Evolutionary conservation across 192 early-diverging fungal genomes (phyloP), one percentile per base, ranked within the genome.

Genomic region (Backusella tuberculispora): DNA sequence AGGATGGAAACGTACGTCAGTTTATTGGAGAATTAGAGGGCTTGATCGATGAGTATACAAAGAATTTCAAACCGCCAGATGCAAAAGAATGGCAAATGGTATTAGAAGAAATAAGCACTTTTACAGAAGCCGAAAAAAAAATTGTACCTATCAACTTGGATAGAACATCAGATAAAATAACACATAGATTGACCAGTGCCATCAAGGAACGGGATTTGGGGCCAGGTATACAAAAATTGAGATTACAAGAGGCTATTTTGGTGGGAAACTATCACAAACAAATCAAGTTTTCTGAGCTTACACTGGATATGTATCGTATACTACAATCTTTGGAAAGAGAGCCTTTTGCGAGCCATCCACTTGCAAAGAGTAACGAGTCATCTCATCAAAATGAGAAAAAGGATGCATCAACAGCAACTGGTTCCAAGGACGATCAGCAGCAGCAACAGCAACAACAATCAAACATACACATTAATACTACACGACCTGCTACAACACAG

Each of bases 201-300:
- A 65, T 81, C 44, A 79, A 82, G 48, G 90, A 93, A 69, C 93
- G 90, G 71, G 90, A 94, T 38, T 53, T 41, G 29, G 63, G 43
- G 5, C 14, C 41, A 9, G 84, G 85, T 4, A 69, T 77, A 12
- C 80, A 83, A 5, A 86, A 83, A 71, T 74, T 95, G 40, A 85
- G 86, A 50, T 84, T 99, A 19, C 97, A 98, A 82, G 96, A 99
- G 83, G 97, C 95, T 0, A 97, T 99, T 60, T 84, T 99, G 42
- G 96, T 98, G 50, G 97, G 98, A 29, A 98, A 97, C 80, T 92
- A 93, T 70, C 94, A 94, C 47, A 95, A 94, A 48, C 97, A 99
- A 82, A 96, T 97, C 81, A 98, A 98, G 74, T 99, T 99, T 79
- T 97, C 96, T 0, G 96, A 98, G 80, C 85, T 98, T 42, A 98